phyloP scores from a whole-genome alignment of 177 flowering plant species.

The Telopea speciosissima region DNA sequence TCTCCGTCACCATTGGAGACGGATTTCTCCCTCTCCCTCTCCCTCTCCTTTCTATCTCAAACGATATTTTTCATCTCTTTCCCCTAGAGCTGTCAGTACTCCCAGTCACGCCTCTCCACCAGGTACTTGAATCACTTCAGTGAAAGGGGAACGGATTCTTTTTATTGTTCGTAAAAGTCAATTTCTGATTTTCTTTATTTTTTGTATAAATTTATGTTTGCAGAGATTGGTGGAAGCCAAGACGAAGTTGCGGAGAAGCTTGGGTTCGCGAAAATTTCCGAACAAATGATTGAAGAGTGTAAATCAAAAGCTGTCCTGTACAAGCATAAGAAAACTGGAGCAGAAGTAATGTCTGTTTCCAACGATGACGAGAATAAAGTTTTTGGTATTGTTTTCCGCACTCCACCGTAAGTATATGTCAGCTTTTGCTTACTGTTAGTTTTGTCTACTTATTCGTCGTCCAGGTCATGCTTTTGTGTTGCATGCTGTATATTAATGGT shows the following conservation, averaged over 20 bases:
- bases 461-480: neutral
- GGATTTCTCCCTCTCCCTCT: conserved; percentile 19
- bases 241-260: conserved; percentile 65
- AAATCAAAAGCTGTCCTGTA: conserved; percentile 79
- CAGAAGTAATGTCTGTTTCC: conserved; percentile 82
- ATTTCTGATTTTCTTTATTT: neutral
- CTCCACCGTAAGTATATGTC: conserved; percentile 82
- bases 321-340: conserved; percentile 82
- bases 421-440: neutral
- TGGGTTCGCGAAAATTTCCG: conserved; percentile 85
- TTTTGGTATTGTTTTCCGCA: conserved; percentile 88
- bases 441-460: neutral
- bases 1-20: conserved; percentile 24
- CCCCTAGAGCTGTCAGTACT: conserved; percentile 48
- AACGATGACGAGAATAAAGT: conserved; percentile 98
- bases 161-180: neutral
- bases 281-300: conserved; percentile 77
- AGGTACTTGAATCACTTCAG: conserved; percentile 27
- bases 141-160: neutral
- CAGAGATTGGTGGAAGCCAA: conserved; percentile 38
- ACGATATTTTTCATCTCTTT: conserved; percentile 34
- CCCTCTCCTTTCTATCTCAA: conserved; percentile 23
- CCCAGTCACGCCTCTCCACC: conserved; percentile 29
- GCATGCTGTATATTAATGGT: neutral
- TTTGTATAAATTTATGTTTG: conserved; percentile 1